Base-by-base conservation (phyloP, 768 basidiomycete species). In the Pulveroboletus ravenelii region DNA sequence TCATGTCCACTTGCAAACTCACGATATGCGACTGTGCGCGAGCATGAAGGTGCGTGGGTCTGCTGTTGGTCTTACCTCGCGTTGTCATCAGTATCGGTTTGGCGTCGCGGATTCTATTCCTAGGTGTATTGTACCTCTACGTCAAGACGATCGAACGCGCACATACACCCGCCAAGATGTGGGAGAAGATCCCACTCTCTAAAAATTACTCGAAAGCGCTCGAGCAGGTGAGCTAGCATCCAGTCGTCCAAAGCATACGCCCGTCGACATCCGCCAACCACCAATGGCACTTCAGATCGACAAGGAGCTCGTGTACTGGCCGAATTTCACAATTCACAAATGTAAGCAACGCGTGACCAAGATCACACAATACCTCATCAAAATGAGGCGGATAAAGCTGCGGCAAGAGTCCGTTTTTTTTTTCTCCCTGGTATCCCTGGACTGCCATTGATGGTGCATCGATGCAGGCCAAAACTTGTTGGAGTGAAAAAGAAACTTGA, bases 311-410 rank as follows among this genome's bases (percentile, higher is more conserved):
- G 79, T 93, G n/a, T 92, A 97, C 67, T 98, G 96, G 96, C 95
- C 96, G 5, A 93, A 93, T 62, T 98, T 95, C 69, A 84, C 84
- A 30, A 88, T 93, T 47, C 96, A 97, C 75, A 98, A 97, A 73
- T 98, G 96, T 81, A 99, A 99, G 77, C 96, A 99, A 72, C 84
- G 96, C 40, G 79, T 97, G 29, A 99, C 96, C 10, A 99, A 98
- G 75, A 97, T 99, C 61, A 98, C 95, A 0, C 96, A 99, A 67
- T 98, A 97, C 65, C 81, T 99, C 56, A 97, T 98, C 69, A 94
- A 96, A 76, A 96, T 98, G 94, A 81, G 95, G 52, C 84, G 89
- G 38, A 70, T 95, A 54, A 89, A 89, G 58, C 75, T 94, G 50
- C 83, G 87, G 15, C 81, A 91, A 71, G 85, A 91, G 93, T 94